phyloP scores from a whole-genome alignment of 257 asterid species.

The Plantago major region DNA sequence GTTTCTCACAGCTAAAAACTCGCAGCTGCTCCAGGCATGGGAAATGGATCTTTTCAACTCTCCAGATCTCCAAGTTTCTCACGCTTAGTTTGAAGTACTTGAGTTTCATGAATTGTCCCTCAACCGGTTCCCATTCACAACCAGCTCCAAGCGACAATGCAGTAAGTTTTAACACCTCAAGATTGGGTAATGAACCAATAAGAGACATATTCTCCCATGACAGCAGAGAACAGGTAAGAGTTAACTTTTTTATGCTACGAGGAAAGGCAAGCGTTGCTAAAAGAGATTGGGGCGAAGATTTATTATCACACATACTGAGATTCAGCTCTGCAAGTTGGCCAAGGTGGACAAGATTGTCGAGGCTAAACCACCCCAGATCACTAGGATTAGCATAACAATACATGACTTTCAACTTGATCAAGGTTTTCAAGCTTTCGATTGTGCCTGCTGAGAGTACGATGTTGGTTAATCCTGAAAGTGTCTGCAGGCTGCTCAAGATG shows the following conservation, averaged over 20 bases:
- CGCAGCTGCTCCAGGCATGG: background rate
- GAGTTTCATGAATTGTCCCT: constrained; percentile 9
- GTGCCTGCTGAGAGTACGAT: background rate
- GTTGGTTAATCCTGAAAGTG: constrained; percentile 1
- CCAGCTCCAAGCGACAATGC: background rate
- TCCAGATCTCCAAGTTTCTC: constrained; percentile 2
- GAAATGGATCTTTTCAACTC: background rate
- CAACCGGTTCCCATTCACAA: constrained; percentile 10
- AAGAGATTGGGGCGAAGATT: constrained; percentile 13
- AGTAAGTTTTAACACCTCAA: constrained; percentile 15
- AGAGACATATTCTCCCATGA: constrained; percentile 14
- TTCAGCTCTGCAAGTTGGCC: constrained; percentile 19
- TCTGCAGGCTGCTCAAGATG: constrained; percentile 10
- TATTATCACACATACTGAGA: background rate
- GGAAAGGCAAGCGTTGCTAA: background rate
- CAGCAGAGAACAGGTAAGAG: background rate
- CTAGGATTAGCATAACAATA: no score
- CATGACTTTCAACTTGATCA: no score
- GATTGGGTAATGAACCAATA: constrained; percentile 12
- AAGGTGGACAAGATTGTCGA: constrained; percentile 15
- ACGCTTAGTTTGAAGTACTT: background rate
- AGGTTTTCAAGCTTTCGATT: no score
- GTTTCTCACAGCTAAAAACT: background rate
- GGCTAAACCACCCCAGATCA: background rate
- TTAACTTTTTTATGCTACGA: constrained; percentile 5